Conservation (phyloP, 345 rosid genomes). For the Pistacia atlantica region DNA sequence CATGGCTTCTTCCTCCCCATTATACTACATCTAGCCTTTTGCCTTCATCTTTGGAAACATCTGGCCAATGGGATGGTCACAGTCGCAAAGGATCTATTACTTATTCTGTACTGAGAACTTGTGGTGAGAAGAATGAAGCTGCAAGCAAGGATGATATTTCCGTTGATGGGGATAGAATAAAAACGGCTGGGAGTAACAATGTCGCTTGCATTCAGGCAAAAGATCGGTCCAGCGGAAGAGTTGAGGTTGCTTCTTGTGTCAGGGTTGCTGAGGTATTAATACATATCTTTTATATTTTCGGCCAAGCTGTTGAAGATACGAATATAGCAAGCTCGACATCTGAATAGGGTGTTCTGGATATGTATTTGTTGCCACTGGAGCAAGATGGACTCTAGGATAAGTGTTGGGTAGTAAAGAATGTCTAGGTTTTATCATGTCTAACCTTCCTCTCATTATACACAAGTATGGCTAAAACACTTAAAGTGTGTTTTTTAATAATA, state of each 20-base stretch:
- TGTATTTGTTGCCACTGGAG: not conserved
- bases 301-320: not conserved
- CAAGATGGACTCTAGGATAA: not conserved
- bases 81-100: slow-evolving; percentile 57
- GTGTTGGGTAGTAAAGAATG: not conserved
- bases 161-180: slow-evolving; percentile 63
- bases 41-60: slow-evolving; percentile 54
- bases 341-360: not conserved
- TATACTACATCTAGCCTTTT: slow-evolving; percentile 72
- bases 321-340: not conserved
- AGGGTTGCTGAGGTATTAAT: slow-evolving; percentile 82
- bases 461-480: slow-evolving; percentile 6
- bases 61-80: slow-evolving; percentile 56
- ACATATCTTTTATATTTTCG: slow-evolving; percentile 1
- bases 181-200: slow-evolving; percentile 65
- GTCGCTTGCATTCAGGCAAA: slow-evolving; percentile 89
- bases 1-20: slow-evolving; percentile 91
- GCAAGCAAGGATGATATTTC: slow-evolving; percentile 50
- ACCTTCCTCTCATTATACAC: not conserved
- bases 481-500: not conserved
- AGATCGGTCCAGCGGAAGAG: slow-evolving; percentile 76
- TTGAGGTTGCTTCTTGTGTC: slow-evolving; percentile 87
- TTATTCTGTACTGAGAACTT: slow-evolving; percentile 69
- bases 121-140: slow-evolving; percentile 49
- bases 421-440: slow-evolving; percentile 7